Evolutionary conservation across 768 basidiomycete species (phyloP), one percentile per base, ranked within the genome.

Genomic region (Mycena indigotica): DNA sequence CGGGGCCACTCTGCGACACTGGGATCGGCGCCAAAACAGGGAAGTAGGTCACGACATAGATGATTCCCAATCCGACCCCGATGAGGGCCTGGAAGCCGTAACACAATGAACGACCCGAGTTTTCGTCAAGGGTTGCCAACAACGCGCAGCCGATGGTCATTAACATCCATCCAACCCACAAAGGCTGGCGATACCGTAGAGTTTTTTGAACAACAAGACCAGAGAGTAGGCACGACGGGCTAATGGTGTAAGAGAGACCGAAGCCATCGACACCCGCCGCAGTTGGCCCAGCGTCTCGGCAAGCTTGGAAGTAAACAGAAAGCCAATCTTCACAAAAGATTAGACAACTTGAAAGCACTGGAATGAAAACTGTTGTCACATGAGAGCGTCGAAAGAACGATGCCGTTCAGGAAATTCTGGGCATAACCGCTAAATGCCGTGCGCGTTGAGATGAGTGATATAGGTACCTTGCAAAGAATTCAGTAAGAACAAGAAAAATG

Each of bases 21-120:
- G 74, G 69, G 2, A 83, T 61, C 3, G 82, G 78, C 0, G 82
- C 79, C 10, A 80, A 73, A 39, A 83, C 72, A 0, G 82, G 74
- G 60, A 81, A 84, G 49, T 72, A 72, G 1, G 66, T 70, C 5
- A 56, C 50, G 25, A 62, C 38, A 46, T 58, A 63, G 4, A 68
- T 44, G 16, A 65, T 66, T 5, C 70, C 70, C 19, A 66, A 57
- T 17, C 62, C 73, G 41, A 62, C 44, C 10, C 58, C 66, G 19
- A 56, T 26, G 16, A 72, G 24, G 25, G 63, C 49, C 21, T 67
- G 50, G 23, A 62, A 67, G 3, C 66, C 67, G 21, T 69, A 53
- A 8, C 10, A 51, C 15, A 23, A 49, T 26, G 57, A 45, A 50
- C 51, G 67, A 13, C 55, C 56, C 17, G 28, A 52, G 56, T 56